Base-by-base conservation (phyloP, 2,329 filamentous ascomycete genomes). In the Talaromyces verruculosus region DNA sequence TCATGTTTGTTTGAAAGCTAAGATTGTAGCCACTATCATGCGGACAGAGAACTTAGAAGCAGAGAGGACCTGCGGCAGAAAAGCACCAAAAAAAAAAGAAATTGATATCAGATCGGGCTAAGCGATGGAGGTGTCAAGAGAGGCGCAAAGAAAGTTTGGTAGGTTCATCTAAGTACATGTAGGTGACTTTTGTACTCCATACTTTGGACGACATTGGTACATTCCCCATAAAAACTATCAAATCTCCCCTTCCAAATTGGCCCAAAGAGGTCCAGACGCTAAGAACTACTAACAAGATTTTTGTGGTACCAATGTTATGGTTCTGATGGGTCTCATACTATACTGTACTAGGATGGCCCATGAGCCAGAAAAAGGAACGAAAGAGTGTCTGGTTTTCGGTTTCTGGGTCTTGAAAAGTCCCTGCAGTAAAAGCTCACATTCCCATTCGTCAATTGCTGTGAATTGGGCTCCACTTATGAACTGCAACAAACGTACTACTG, bases 291-390 rank as follows among this genome's bases (percentile, higher is more conserved):
- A 39, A 57, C 51, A 25, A 4, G 15, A 15, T 63, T 62, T 55
- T 64, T 63, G 61, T 58, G 51, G 62, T 64, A 64, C 62, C 62
- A 64, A 17, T 47, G 41, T 64, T 37, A 43, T 64, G 51, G 62
- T 57, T 64, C 49, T 58, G 39, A 57, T 64, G 62, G 62, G 51
- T 57, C 62, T 58, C 30, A 39, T 37, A 30, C 49, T 30, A 39
- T 37, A 30, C 49, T 30, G 11, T 49, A 49, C 45, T 35, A 39
- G 30, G 53, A 37, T 37, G n/a, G 33, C 35, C 33, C 33, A 57
- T 57, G 53, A 22, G n/a, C 33, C 13, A 57, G 53, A 43, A 53
- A 49, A 51, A 19, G 33, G n/a, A 63, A 63, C 7, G 13, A 35
- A 55, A 37, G 43, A 53, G 28, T 30, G 22, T 30, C 45, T 33